Conservation (phyloP, 1,284 basidiomycete species). For the Tremellales sp. region DNA sequence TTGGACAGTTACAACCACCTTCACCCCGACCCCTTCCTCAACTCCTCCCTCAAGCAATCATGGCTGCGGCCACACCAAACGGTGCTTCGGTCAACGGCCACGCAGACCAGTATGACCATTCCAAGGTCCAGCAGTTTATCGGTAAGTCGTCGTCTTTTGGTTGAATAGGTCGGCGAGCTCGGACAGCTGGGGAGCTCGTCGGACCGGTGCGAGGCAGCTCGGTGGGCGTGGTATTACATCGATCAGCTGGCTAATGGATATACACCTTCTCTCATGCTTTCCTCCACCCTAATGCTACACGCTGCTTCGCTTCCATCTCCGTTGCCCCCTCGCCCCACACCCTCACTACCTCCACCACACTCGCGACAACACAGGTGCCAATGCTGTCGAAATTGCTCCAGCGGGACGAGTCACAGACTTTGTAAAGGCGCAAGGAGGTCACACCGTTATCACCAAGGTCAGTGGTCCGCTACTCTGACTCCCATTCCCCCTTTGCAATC, state of each 20-base stretch:
- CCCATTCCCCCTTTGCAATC: slow-evolving; percentile 1
- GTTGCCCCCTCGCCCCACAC: neutral
- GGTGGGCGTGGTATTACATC: too few relatives aligned
- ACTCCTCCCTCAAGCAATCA: slow-evolving; percentile 2
- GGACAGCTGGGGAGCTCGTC: too few relatives aligned
- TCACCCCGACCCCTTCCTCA: neutral
- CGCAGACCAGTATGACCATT: slow-evolving; percentile 47
- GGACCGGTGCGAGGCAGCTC: too few relatives aligned
- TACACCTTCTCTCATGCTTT: neutral
- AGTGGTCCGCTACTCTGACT: slow-evolving; percentile 21
- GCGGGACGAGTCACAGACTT: slow-evolving; percentile 82
- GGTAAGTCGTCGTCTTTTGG: slow-evolving; percentile 48
- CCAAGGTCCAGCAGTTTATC: slow-evolving; percentile 79
- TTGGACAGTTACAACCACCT: too few relatives aligned
- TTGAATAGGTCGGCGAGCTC: too few relatives aligned
- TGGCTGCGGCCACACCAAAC: slow-evolving; percentile 26
- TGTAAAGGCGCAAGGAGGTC: slow-evolving; percentile 85
- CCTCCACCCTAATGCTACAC: too few relatives aligned
- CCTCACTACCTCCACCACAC: neutral
- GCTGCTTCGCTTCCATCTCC: neutral
- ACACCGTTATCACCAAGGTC: slow-evolving; percentile 98
- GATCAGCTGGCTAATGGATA: neutral
- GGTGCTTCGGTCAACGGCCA: slow-evolving; percentile 12
- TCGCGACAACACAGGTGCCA: slow-evolving; percentile 66
- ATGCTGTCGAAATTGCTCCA: slow-evolving; percentile 79